Percentiles rank a stretch among this genome's conserved stretches.
Conservation (phyloP, 2,329 filamentous ascomycete species). For the Microsporum ferrugineum region DNA sequence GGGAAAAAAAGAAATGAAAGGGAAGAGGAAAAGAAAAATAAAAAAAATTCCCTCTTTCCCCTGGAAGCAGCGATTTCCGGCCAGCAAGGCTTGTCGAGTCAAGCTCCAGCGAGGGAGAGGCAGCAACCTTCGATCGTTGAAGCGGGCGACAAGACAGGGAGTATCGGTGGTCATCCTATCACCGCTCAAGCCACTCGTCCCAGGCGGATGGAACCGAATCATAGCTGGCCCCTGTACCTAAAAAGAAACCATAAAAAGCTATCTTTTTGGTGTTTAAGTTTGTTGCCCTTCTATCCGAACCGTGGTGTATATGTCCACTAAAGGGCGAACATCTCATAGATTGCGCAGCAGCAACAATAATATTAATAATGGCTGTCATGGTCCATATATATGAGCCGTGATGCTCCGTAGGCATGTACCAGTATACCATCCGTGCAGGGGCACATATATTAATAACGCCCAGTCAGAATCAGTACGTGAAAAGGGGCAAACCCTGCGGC, state of each 20-base stretch:
- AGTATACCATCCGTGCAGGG: background rate
- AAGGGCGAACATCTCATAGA: background rate
- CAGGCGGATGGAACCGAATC: slow-evolving; percentile 1
- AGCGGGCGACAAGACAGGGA: background rate
- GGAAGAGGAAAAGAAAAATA: background rate
- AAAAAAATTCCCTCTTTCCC: background rate
- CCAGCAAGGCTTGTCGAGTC: background rate
- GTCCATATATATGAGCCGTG: background rate
- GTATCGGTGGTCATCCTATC: background rate
- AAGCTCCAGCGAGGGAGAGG: background rate
- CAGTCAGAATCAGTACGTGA: background rate
- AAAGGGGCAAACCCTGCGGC: background rate
- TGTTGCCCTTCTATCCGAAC: background rate
- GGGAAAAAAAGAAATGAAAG: background rate
- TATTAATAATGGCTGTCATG: background rate
- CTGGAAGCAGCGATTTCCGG: background rate
- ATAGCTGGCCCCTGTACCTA: background rate
- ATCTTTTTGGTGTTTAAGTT: background rate
- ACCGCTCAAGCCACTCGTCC: background rate
- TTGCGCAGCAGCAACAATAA: background rate
- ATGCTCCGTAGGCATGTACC: background rate
- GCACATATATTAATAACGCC: background rate
- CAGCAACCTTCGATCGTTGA: background rate
- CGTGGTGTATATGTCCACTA: background rate
- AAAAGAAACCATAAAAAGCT: background rate